Percentiles rank a stretch among this genome's conserved stretches.
Conservation (phyloP, 768 basidiomycete species). For the Infundibulicybe gibba region DNA sequence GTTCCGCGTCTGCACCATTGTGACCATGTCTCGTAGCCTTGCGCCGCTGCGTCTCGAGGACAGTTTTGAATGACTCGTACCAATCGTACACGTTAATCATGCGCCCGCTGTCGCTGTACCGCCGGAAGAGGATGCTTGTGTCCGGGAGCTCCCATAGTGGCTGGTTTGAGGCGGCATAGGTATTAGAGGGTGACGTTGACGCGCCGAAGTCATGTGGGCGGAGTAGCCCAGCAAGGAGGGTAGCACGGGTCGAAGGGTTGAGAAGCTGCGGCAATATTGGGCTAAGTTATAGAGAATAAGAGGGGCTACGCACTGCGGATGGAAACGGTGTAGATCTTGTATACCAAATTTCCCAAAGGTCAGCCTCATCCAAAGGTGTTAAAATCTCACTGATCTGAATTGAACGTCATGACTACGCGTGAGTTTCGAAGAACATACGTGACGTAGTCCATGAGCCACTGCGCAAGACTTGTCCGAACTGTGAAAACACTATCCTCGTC, state of each 20-base stretch:
- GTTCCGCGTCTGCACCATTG: conserved; percentile 2
- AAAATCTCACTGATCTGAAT: conserved; percentile 34
- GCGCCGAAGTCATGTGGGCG: conserved; percentile 49
- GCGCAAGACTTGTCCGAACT: conserved; percentile 29
- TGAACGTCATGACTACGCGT: not conserved
- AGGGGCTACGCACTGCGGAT: conserved; percentile 46
- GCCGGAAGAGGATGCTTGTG: conserved; percentile 68
- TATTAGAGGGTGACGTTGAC: not conserved
- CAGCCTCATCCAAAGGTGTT: conserved; percentile 42
- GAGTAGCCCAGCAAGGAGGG: conserved; percentile 57
- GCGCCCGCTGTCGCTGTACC: conserved; percentile 76
- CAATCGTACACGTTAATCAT: conserved; percentile 88
- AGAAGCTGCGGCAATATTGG: conserved; percentile 39
- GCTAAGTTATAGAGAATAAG: too few species aligned
- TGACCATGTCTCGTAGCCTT: conserved; percentile 11
- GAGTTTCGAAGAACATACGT: conserved; percentile 30
- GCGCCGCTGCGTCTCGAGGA: conserved; percentile 56
- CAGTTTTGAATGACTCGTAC: conserved; percentile 74
- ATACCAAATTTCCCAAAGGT: conserved; percentile 74
- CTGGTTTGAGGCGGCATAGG: conserved; percentile 6
- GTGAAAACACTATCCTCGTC: conserved; percentile 8
- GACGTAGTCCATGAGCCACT: conserved; percentile 51
- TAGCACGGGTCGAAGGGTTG: conserved; percentile 66
- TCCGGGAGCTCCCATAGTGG: conserved; percentile 61
- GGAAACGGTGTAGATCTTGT: conserved; percentile 64